Conservation (phyloP, 2,329 filamentous ascomycete genomes). For the Cladosporium phlei region DNA sequence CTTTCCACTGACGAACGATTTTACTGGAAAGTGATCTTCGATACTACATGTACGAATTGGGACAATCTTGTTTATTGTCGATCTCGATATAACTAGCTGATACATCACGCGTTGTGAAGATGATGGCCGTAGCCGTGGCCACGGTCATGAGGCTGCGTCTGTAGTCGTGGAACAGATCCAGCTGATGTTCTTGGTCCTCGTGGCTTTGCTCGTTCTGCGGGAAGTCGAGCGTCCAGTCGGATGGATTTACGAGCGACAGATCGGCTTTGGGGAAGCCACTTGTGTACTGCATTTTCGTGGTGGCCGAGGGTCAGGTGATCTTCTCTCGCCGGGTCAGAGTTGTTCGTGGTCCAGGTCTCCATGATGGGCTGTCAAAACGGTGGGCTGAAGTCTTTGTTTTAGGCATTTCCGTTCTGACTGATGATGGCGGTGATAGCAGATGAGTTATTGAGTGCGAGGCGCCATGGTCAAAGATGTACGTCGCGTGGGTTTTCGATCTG, state of each 20-base stretch:
- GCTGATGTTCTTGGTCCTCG: slow-evolving; percentile 50
- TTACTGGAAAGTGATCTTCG: too few species aligned
- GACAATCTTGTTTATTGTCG: too few species aligned
- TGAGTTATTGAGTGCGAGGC: slow-evolving; percentile 49
- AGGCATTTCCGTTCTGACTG: slow-evolving; percentile 59
- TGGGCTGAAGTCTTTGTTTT: slow-evolving; percentile 49
- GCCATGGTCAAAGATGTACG: slow-evolving; percentile 62
- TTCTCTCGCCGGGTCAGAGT: slow-evolving; percentile 24
- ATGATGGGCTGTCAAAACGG: slow-evolving; percentile 49
- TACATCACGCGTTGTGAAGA: too few species aligned
- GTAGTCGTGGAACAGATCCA: slow-evolving; percentile 57
- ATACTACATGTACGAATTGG: too few species aligned
- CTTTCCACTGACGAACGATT: too few species aligned
- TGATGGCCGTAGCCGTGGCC: too few species aligned
- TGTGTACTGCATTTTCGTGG: slow-evolving; percentile 34
- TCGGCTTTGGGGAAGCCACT: slow-evolving; percentile 24
- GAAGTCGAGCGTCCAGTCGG: slow-evolving; percentile 48
- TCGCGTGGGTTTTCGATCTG: slow-evolving; percentile 45
- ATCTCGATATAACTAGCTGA: too few species aligned
- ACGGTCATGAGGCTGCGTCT: slow-evolving; percentile 51
- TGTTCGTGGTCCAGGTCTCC: slow-evolving; percentile 43
- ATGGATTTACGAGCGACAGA: slow-evolving; percentile 38
- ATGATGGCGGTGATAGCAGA: slow-evolving; percentile 50
- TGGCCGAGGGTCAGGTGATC: slow-evolving; percentile 36
- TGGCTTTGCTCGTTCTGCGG: slow-evolving; percentile 35